Base-by-base conservation (phyloP, 2,329 filamentous ascomycete species). In the Trichophyton verrucosum region DNA sequence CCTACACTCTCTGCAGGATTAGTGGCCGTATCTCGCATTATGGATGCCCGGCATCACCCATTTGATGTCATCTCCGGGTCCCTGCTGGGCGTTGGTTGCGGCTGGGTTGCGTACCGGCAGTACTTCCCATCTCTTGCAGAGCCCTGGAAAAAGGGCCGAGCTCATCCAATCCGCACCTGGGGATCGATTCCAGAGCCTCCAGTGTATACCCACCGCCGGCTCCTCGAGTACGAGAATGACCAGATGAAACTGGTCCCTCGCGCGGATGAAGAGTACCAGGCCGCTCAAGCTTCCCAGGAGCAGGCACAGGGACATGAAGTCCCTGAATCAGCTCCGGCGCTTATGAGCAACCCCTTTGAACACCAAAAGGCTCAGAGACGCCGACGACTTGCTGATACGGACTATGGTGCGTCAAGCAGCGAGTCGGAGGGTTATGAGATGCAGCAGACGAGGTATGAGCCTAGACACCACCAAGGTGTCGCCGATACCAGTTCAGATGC, bases 11-110 rank as follows among this genome's bases (percentile, higher is more conserved):
- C 74, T 22, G 82, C 82, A 17, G 75, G 76, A 9, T 74, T 84
- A 47, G 76, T 84, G 59, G 80, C 81, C 4, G 78, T 80, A 42
- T 79, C 78, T 13, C 78, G 82, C 51, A 84, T 84, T 61, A 84
- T 84, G 81, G 82, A 84, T 65, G 81, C 81, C 22, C 77, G 82
- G 15, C 82, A 84, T 62, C 82, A 84, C 65, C 81, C 81, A 0
- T 84, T 84, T 68, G 82, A 84, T 64, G 82, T 84, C 33, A 75
- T 84, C 46, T 78, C 77, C 11, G 82, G 82, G 7, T 80, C 78
- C 1, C 64, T 79, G 8, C 71, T 84, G 1, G 82, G 82, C 3
- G 74, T 82, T 17, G 65, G 78, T 36, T 78, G 78, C 44, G 80
- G 80, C 7, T 81, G 75, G 71, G 73, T 75, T 33, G 73, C 80